Evolutionary conservation across 73 alveolate genomes (phyloP).

Genomic region (Tetrahymena malaccensis): DNA sequence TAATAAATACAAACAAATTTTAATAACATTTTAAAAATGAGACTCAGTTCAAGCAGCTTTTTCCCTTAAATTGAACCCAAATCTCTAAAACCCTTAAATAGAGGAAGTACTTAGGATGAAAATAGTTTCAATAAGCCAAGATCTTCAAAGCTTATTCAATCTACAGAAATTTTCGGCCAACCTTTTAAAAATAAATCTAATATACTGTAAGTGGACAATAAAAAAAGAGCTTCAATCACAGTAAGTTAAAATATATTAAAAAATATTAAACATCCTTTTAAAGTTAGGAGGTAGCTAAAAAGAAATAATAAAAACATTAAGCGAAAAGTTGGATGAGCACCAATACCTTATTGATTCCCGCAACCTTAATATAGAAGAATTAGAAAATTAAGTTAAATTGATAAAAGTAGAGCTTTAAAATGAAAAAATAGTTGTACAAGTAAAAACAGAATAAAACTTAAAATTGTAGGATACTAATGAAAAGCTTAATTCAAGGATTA

Average conservation of each 20-base stretch:
- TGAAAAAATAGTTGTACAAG: background rate
- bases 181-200: background rate
- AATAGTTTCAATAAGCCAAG: background rate
- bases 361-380: background rate
- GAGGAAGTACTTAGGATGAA: background rate
- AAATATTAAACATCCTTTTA: background rate
- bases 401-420: background rate
- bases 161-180: background rate
- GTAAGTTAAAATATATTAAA: background rate
- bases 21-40: background rate
- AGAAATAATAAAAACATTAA: background rate
- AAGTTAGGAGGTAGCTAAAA: background rate
- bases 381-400: background rate
- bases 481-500: background rate
- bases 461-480: background rate
- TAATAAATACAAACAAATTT: background rate
- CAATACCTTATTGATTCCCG: background rate
- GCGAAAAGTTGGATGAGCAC: background rate
- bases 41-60: background rate
- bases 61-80: background rate
- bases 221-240: background rate
- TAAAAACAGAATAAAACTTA: background rate
- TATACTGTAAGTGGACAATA: background rate
- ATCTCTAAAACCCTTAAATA: background rate
- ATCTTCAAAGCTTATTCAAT: background rate